Evolutionary conservation across 2,329 filamentous ascomycete species (phyloP).

Genomic region (Tolypocladium amazonense): DNA sequence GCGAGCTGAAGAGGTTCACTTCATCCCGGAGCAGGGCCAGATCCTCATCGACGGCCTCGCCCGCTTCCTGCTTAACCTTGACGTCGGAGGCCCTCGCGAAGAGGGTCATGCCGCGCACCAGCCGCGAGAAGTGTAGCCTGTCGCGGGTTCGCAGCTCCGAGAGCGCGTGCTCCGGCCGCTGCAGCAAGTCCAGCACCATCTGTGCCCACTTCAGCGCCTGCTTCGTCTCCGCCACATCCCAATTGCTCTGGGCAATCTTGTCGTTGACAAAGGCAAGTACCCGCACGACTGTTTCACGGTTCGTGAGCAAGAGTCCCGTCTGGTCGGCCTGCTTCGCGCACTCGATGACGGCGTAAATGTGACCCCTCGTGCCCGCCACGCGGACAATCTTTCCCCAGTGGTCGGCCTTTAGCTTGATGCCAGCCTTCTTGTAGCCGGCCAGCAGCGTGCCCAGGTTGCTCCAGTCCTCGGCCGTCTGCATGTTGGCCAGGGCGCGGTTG

Average conservation of each 20-base stretch:
- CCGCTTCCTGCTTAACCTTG: constrained; percentile 13
- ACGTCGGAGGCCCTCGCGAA: constrained; percentile 16
- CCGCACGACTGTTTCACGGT: constrained; percentile 25
- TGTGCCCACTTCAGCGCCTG: constrained; percentile 35
- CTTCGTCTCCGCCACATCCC: constrained; percentile 22
- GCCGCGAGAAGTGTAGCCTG: constrained; percentile 13
- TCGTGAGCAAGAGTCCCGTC: constrained; percentile 34
- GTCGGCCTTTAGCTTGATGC: constrained; percentile 21
- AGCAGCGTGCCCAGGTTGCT: constrained; percentile 40
- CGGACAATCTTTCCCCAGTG: constrained; percentile 31
- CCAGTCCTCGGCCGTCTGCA: constrained; percentile 39
- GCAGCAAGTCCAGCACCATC: constrained; percentile 37
- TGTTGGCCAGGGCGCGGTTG: constrained; percentile 27
- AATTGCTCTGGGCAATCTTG: constrained; percentile 28
- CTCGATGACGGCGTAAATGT: constrained; percentile 37
- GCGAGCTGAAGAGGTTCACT: constrained; percentile 12
- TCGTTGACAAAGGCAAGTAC: constrained; percentile 17
- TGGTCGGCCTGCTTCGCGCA: constrained; percentile 33
- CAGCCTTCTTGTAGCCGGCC: constrained; percentile 35
- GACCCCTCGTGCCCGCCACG: constrained; percentile 26
- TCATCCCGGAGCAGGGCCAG: constrained; percentile 17
- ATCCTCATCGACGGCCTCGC: constrained; percentile 12
- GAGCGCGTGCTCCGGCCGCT: constrained; percentile 28
- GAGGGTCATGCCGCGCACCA: constrained; percentile 19
- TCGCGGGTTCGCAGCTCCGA: constrained; percentile 6